phyloP scores from a whole-genome alignment of 78 protist species.

The Dictyostelium citrinum region DNA sequence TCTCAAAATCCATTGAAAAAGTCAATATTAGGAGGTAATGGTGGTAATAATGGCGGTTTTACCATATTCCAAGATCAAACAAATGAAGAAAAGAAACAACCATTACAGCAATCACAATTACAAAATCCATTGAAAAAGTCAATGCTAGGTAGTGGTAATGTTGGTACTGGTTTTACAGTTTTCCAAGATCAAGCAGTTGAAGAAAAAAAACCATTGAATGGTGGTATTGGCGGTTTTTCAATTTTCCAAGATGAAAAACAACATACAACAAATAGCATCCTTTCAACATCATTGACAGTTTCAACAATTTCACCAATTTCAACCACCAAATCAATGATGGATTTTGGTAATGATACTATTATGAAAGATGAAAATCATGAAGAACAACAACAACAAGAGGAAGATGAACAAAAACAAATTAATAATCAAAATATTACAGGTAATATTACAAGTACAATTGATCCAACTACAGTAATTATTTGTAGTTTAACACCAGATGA shows the following conservation, averaged over 20 bases:
- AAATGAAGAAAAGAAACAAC: not conserved
- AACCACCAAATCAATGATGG: not conserved
- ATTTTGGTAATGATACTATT: not conserved
- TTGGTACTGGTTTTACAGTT: not conserved
- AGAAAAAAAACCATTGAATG: not conserved
- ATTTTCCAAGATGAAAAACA: not conserved
- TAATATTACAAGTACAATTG: constrained; percentile 1
- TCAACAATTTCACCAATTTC: not conserved
- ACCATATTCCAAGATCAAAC: not conserved
- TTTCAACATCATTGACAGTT: not conserved
- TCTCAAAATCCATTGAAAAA: not conserved
- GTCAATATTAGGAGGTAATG: not conserved
- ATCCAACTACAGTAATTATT: constrained; percentile 17
- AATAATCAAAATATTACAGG: not conserved
- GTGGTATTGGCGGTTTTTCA: not conserved
- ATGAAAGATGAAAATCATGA: too few species aligned
- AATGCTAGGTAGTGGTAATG: not conserved
- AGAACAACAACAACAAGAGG: not conserved
- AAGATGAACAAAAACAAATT: not conserved
- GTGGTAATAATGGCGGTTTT: not conserved
- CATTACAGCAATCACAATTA: constrained; percentile 9
- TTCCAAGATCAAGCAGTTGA: not conserved
- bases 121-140: not conserved
- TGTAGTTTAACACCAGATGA: not conserved
- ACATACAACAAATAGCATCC: not conserved